Evolutionary conservation across 345 rosid genomes (phyloP), one percentile per base, ranked within the genome.

Genomic region (Barbarea vulgaris): DNA sequence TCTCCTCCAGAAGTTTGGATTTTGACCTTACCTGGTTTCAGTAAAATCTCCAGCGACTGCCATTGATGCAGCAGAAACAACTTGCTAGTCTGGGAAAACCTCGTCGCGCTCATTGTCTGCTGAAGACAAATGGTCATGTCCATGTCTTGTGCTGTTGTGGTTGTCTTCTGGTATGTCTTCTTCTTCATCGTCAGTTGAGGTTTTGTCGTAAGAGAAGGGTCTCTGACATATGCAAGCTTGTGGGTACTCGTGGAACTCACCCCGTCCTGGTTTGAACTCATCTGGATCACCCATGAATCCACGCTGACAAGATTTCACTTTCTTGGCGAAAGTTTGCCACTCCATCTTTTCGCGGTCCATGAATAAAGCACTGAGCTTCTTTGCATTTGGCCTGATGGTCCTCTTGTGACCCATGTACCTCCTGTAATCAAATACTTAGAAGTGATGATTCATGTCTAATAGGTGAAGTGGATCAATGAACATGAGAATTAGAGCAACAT

Each of bases 221-320:
- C 78, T 89, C 76, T 91, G 82, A 46, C 99, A 96, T 22, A 96
- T 80, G 67, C 99, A 96, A 66, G 94, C 65, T 56, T 84, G 80
- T 10, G 98, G 99, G 71, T 78, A 89, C 83, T 96, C 99, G 14
- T 88, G 91, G 78, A 92, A 91, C 77, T 96, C 98, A 22, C 97
- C 93, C 9, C 91, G 84, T 63, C 98, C 97, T 33, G 87, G 89
- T 82, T 82, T 89, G 83, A 89, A 74, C 79, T 93, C 93, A 75
- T 96, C 87, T 0, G 98, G 99, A 81, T 96, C 98, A 34, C 99
- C 99, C 95, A 93, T 88, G 81, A 89, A 96, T 76, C 97, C 99
- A 69, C 92, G 92, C 80, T 96, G 97, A 76, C 84, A 80, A 6
- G 93, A 81, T 82, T 89, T 96, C n/a, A 96, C 95, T 78, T 85